Conservation (phyloP, 129 eudicot genomes). For the Silybum marianum region DNA sequence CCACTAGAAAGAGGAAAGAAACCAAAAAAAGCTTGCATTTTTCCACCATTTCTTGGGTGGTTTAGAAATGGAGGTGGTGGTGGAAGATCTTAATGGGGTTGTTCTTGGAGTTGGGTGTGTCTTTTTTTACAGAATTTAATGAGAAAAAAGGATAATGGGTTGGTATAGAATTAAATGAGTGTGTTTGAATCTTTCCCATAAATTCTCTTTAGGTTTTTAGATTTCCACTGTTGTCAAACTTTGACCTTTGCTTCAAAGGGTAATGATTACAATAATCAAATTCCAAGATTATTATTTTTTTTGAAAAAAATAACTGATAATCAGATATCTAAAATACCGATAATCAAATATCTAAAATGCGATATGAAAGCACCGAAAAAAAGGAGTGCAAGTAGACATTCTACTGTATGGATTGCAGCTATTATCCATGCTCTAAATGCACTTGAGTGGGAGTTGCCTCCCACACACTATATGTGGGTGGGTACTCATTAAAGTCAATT, state of each 20-base stretch:
- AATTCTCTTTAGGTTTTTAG: neutral
- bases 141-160: slow-evolving; percentile 33
- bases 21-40: slow-evolving; percentile 17
- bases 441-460: slow-evolving; percentile 20
- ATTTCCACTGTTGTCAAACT: slow-evolving; percentile 9
- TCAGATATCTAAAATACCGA: neutral
- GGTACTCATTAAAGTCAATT: slow-evolving; percentile 17
- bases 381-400: slow-evolving; percentile 4
- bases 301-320: no score
- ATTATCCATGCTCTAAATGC: slow-evolving; percentile 20
- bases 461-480: slow-evolving; percentile 27
- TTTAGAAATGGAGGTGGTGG: slow-evolving; percentile 21
- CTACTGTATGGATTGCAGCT: slow-evolving; percentile 22
- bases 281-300: no score
- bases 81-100: slow-evolving; percentile 24
- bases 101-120: slow-evolving; percentile 24
- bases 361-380: neutral
- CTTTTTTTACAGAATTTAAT: slow-evolving; percentile 20
- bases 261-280: slow-evolving; percentile 11
- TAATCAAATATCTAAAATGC: neutral
- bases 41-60: slow-evolving; percentile 14
- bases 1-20: slow-evolving; percentile 25
- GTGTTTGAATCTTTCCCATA: slow-evolving; percentile 13
- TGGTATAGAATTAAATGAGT: slow-evolving; percentile 38
- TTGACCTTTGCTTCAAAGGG: slow-evolving; percentile 23